phyloP scores from a whole-genome alignment of 257 asterid genomes.

The Echium plantagineum region DNA sequence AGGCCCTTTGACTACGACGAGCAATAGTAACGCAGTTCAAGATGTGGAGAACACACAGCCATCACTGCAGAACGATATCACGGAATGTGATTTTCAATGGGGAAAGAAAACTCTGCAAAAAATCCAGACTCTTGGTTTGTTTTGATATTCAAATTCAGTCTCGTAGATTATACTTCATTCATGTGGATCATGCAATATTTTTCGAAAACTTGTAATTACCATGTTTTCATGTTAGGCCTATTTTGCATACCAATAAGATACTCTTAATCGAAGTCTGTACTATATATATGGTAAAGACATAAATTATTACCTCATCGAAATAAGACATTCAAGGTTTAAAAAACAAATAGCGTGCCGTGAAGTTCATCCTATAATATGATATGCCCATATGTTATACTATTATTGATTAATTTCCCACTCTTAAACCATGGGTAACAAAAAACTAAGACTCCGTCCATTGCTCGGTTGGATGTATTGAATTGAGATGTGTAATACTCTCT shows the following conservation, averaged over 20 bases:
- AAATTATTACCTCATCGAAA: no score
- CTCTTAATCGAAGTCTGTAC: neutral
- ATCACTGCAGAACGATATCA: slow-evolving; percentile 7
- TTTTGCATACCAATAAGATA: neutral
- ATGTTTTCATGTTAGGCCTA: neutral
- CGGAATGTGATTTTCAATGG: slow-evolving; percentile 37
- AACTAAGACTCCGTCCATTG: no score
- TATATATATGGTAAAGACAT: no score
- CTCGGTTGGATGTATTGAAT: no score
- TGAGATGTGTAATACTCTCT: no score
- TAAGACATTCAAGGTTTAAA: no score
- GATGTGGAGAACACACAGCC: slow-evolving; percentile 9
- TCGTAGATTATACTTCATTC: neutral
- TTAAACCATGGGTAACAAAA: no score
- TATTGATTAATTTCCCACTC: no score
- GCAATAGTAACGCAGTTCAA: neutral
- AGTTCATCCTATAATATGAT: neutral
- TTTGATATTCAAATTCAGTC: neutral
- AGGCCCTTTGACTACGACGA: neutral
- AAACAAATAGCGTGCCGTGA: neutral
- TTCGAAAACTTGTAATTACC: no score
- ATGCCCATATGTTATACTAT: neutral
- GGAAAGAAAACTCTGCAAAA: slow-evolving; percentile 46
- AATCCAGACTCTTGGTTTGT: slow-evolving; percentile 42
- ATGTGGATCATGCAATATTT: neutral